Conservation (phyloP, 2,329 filamentous ascomycete genomes). For the Chaetothyriales sp. region DNA sequence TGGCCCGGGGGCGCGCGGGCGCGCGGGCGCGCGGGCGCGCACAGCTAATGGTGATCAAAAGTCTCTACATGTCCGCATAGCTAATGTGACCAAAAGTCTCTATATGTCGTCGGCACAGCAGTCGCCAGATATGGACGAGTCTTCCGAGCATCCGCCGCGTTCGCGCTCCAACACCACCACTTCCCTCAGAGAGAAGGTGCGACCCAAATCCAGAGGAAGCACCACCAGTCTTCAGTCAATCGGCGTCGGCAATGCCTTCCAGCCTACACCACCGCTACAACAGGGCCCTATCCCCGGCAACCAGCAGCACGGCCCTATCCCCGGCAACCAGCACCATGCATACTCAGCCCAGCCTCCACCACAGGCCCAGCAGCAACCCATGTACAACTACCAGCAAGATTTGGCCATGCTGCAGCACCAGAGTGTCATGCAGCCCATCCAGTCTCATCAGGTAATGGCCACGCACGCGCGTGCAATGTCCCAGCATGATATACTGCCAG, state of each 20-base stretch:
- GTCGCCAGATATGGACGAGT: background rate
- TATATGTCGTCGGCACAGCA: background rate
- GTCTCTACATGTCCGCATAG: too few species aligned
- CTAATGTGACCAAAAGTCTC: background rate
- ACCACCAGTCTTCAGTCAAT: constrained; percentile 36
- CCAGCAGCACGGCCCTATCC: constrained; percentile 14
- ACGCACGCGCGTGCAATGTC: background rate
- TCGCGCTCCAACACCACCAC: constrained; percentile 1
- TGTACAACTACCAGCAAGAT: constrained; percentile 1
- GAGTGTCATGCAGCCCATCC: constrained; percentile 3
- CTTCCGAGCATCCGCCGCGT: background rate
- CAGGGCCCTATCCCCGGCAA: constrained; percentile 2
- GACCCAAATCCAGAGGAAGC: constrained; percentile 33
- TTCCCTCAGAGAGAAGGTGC: constrained; percentile 20
- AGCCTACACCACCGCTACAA: constrained; percentile 26
- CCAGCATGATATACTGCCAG: constrained; percentile 15
- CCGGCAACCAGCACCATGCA: constrained; percentile 4
- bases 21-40: too few species aligned
- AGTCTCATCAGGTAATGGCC: constrained; percentile 1
- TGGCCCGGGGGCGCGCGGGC: too few species aligned
- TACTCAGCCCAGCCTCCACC: constrained; percentile 8
- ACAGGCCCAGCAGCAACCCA: background rate
- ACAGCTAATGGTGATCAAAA: background rate
- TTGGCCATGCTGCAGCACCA: constrained; percentile 9
- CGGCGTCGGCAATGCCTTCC: constrained; percentile 17